Percentiles rank a stretch among this genome's conserved stretches.
phyloP scores from a whole-genome alignment of 2,329 filamentous ascomycete species.

The Monilinia fructicola region DNA sequence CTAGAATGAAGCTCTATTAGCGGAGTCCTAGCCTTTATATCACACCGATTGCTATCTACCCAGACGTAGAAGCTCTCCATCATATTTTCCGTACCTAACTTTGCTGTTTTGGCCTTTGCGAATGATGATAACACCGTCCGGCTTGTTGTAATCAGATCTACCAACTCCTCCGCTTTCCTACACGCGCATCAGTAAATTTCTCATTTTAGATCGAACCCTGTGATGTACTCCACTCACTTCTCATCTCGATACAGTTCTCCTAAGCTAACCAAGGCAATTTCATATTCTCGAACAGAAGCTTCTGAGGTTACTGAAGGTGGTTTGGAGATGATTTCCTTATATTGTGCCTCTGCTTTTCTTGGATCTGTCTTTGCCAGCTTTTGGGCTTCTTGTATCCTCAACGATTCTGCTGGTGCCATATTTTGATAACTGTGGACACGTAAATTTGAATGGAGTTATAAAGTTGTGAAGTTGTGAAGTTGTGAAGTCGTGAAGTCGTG shows the following conservation, averaged over 20 bases:
- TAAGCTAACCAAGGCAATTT: constrained; percentile 81
- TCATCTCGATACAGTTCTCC: constrained; percentile 91
- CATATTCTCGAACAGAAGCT: constrained; percentile 85
- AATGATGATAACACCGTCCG: constrained; percentile 91
- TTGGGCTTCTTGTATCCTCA: constrained; percentile 83
- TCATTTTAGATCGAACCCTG: constrained; percentile 7
- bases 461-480: constrained; percentile 6
- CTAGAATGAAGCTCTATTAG: constrained; percentile 48
- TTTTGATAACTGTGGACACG: constrained; percentile 32
- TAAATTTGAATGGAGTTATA: constrained; percentile 12
- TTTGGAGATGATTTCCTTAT: constrained; percentile 85
- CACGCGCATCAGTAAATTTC: constrained; percentile 37
- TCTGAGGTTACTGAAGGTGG: constrained; percentile 81
- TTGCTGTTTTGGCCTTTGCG: constrained; percentile 97
- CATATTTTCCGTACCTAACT: constrained; percentile 68
- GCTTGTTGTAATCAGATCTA: constrained; percentile 86
- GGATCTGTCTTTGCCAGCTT: constrained; percentile 78
- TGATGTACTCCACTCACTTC: constrained; percentile 54
- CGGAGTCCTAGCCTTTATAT: neutral
- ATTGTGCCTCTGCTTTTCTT: constrained; percentile 79
- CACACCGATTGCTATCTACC: neutral
- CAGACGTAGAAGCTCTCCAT: neutral
- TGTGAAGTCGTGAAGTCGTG: constrained; percentile 23
- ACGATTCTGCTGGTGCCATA: constrained; percentile 60
- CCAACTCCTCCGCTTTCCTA: constrained; percentile 79